These are phyloP conservation scores for Globisporangium apiculatum DNA, from an alignment of 352 stramenopile species.

Conservation along the genomic window DNA sequence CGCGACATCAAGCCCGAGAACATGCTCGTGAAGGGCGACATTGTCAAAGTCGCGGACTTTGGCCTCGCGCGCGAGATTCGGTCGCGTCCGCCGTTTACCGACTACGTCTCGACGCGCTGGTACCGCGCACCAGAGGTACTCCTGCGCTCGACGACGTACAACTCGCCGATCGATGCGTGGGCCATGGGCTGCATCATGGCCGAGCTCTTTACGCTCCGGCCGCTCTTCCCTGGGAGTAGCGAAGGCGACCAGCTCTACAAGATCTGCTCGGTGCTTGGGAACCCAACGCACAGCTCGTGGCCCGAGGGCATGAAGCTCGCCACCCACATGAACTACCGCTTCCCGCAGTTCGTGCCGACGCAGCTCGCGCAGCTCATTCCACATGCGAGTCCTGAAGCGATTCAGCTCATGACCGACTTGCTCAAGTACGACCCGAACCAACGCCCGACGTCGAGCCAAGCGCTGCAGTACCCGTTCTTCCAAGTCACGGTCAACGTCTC, in stretches of 20 bases:
- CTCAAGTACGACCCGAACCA: constrained; percentile 92
- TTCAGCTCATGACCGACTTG: constrained; percentile 91
- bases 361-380: constrained; percentile 87
- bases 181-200: constrained; percentile 97
- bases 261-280: constrained; percentile 93
- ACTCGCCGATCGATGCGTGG: constrained; percentile 96
- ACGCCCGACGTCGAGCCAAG: constrained; percentile 88
- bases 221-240: constrained; percentile 95
- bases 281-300: constrained; percentile 88
- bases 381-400: constrained; percentile 83
- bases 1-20: constrained; percentile 98
- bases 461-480: constrained; percentile 95
- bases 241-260: constrained; percentile 98
- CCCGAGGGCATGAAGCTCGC: constrained; percentile 93
- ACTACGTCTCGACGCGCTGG: constrained; percentile 98
- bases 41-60: constrained; percentile 98
- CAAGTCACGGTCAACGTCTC: constrained; percentile 78
- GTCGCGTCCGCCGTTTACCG: constrained; percentile 91
- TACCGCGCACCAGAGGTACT: constrained; percentile 98
- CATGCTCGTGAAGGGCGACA: constrained; percentile 94
- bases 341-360: constrained; percentile 92
- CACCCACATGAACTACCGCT: constrained; percentile 94
- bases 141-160: constrained; percentile 93
- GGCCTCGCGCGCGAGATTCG: constrained; percentile 93
- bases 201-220: constrained; percentile 94